These are phyloP conservation scores for Asterochloris sp. DNA, from an alignment of 139 green algal genomes.

Conservation along the genomic window DNA sequence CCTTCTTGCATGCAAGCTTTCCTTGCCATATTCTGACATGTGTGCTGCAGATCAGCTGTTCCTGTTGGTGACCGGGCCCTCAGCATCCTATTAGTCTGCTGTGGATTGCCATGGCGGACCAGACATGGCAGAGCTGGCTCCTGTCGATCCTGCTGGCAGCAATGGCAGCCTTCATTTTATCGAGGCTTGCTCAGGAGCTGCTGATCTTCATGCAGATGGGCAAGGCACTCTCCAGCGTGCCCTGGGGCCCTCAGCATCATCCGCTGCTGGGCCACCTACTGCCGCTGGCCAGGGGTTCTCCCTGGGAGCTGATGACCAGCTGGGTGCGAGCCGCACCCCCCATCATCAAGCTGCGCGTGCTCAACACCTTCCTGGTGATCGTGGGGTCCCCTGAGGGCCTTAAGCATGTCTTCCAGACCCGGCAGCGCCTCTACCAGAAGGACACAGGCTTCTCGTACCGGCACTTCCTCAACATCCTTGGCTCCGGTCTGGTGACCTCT, in stretches of 20 bases:
- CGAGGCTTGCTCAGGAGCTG: background rate
- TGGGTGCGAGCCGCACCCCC: constrained; percentile 48
- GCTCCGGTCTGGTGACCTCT: constrained; percentile 89
- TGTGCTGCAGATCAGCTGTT: too few species aligned
- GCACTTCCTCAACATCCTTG: constrained; percentile 90
- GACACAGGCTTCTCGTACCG: constrained; percentile 80
- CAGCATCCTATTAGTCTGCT: too few species aligned
- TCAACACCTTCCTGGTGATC: constrained; percentile 60
- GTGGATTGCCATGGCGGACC: too few species aligned
- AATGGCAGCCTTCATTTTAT: background rate
- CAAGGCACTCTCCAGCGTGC: constrained; percentile 5
- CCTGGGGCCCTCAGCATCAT: constrained; percentile 17
- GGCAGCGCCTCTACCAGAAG: constrained; percentile 71
- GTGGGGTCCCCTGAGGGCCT: constrained; percentile 61
- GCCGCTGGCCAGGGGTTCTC: constrained; percentile 40
- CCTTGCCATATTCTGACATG: too few species aligned
- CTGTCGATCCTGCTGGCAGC: background rate
- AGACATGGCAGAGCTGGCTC: too few species aligned
- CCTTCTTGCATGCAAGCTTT: too few species aligned
- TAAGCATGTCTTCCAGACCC: constrained; percentile 82
- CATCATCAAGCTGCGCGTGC: constrained; percentile 61
- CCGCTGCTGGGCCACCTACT: constrained; percentile 57
- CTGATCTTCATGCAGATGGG: background rate
- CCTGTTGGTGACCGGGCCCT: too few species aligned
- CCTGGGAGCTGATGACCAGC: constrained; percentile 75